A percentile compares a stretch with the other conserved stretches of the same genome.
These are phyloP conservation scores for Fusarium pininemorale DNA, from an alignment of 2,329 filamentous ascomycete genomes.

Conservation along the genomic window DNA sequence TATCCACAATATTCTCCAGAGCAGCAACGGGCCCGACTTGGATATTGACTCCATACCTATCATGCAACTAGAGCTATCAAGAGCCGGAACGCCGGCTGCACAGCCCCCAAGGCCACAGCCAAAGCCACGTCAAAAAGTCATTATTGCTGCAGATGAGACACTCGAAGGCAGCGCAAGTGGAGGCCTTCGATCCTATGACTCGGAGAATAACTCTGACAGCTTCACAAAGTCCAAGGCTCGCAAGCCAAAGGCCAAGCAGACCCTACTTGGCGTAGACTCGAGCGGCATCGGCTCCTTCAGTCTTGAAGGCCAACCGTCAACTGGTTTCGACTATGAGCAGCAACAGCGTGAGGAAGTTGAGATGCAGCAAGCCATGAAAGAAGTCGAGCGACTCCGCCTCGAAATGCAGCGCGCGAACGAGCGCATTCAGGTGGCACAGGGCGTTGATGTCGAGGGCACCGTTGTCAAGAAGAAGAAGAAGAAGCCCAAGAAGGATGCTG, in stretches of 20 bases:
- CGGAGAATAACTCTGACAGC: constrained; percentile 61
- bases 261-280: constrained; percentile 85
- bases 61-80: constrained; percentile 85
- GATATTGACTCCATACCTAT: constrained; percentile 97
- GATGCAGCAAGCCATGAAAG: constrained; percentile 87
- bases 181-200: constrained; percentile 60
- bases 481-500: constrained; percentile 57
- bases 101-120: constrained; percentile 48
- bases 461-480: constrained; percentile 72
- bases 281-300: constrained; percentile 79
- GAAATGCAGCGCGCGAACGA: constrained; percentile 90
- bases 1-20: constrained; percentile 78
- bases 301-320: constrained; percentile 61
- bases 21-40: constrained; percentile 78
- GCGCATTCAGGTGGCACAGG: constrained; percentile 74
- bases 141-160: constrained; percentile 79
- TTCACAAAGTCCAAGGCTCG: constrained; percentile 58
- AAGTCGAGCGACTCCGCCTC: constrained; percentile 85
- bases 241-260: constrained; percentile 68
- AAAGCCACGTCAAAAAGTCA: constrained; percentile 66
- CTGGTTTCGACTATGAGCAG: constrained; percentile 67
- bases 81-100: constrained; percentile 48
- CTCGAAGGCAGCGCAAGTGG: constrained; percentile 64
- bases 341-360: constrained; percentile 83
- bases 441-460: constrained; percentile 71